Evolutionary conservation across 495 filamentous ascomycete species (phyloP).

Genomic region (Pyrenula massariospora): DNA sequence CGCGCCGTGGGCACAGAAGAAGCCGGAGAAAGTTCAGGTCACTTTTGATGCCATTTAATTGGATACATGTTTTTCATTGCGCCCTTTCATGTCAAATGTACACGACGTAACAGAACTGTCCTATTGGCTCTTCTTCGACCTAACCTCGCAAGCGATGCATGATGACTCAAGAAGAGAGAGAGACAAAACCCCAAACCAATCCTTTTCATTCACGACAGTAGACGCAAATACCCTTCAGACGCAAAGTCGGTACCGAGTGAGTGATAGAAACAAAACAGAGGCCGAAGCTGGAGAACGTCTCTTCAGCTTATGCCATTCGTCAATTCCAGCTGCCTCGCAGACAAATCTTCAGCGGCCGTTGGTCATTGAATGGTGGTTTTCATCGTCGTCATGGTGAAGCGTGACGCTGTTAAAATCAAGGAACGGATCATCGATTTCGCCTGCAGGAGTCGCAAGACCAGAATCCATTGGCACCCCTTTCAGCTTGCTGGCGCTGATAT

Average conservation of each 20-base stretch:
- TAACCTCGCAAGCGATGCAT: neutral
- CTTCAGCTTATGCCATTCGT: neutral
- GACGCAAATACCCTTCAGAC: too few relatives aligned
- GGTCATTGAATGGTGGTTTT: slow-evolving; percentile 8
- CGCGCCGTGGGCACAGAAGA: too few relatives aligned
- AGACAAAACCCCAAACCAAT: too few relatives aligned
- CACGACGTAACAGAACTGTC: neutral
- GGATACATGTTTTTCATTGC: too few relatives aligned
- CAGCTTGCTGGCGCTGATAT: slow-evolving; percentile 54
- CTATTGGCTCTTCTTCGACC: neutral
- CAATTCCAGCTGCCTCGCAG: neutral
- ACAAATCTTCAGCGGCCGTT: neutral
- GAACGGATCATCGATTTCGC: slow-evolving; percentile 83
- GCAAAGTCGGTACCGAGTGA: neutral
- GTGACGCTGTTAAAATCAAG: slow-evolving; percentile 99
- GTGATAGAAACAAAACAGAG: neutral
- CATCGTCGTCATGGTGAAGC: slow-evolving; percentile 90
- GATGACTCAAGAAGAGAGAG: neutral
- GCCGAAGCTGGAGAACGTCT: neutral
- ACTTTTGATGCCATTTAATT: too few relatives aligned
- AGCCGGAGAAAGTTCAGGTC: too few relatives aligned
- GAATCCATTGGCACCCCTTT: slow-evolving; percentile 79
- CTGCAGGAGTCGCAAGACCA: slow-evolving; percentile 73
- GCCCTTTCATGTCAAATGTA: neutral
- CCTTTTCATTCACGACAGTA: too few relatives aligned